phyloP scores from a whole-genome alignment of 2,329 filamentous ascomycete species.

The Monosporascus sp. region DNA sequence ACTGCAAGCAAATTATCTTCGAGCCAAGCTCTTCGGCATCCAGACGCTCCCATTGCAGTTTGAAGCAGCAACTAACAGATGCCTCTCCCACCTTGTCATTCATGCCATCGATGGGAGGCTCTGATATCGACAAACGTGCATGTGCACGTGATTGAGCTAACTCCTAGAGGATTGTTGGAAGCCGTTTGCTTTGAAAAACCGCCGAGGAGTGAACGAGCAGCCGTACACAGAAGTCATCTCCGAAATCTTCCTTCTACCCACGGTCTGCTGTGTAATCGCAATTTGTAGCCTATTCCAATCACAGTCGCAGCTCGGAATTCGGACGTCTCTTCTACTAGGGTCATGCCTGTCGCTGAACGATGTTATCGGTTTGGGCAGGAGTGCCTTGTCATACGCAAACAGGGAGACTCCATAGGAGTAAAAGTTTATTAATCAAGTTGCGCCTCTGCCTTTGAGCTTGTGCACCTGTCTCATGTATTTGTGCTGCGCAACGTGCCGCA shows the following conservation, averaged over 20 bases:
- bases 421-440: too few species aligned
- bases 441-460: too few species aligned
- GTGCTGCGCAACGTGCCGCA: neutral
- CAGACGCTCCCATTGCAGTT: neutral
- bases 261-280: neutral
- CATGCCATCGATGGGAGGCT: neutral
- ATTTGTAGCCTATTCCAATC: neutral
- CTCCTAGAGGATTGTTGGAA: neutral
- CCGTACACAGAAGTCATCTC: neutral
- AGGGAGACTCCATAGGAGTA: too few species aligned
- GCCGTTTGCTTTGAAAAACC: neutral
- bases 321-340: neutral
- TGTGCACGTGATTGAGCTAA: neutral
- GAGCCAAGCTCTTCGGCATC: neutral
- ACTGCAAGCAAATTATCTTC: neutral
- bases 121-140: neutral
- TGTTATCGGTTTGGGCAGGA: neutral
- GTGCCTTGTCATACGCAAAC: neutral
- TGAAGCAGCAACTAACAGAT: neutral
- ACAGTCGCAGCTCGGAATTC: neutral
- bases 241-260: neutral
- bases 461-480: neutral
- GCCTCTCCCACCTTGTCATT: neutral
- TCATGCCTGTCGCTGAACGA: neutral
- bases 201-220: neutral